These are phyloP conservation scores for Zygosaccharomyces bailii DNA, from an alignment of 805 yeast species.

Conservation along the genomic window DNA sequence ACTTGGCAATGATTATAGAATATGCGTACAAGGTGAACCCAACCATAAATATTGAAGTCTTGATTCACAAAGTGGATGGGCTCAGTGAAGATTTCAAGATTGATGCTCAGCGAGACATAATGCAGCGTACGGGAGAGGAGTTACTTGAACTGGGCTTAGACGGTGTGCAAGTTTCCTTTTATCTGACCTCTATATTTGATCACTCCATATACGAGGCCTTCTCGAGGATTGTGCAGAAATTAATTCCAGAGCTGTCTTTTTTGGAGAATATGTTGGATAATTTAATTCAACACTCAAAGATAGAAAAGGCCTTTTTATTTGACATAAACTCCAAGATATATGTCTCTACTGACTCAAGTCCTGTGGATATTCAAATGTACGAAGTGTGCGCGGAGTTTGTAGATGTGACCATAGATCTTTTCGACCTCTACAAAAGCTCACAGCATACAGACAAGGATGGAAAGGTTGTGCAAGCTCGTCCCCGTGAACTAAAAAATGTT, in stretches of 20 bases:
- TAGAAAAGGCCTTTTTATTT: conserved; percentile 89
- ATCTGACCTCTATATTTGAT: conserved; percentile 90
- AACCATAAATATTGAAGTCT: conserved; percentile 79
- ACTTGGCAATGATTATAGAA: conserved; percentile 81
- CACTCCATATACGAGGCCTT: conserved; percentile 95
- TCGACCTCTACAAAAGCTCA: conserved; percentile 54
- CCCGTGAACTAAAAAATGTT: conserved; percentile 55
- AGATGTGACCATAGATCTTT: conserved; percentile 87
- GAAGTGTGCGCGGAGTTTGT: conserved; percentile 97
- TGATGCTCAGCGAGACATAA: conserved; percentile 94
- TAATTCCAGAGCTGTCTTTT: conserved; percentile 83
- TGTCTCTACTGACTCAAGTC: conserved; percentile 93
- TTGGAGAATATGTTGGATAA: conserved; percentile 86
- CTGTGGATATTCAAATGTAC: conserved; percentile 91
- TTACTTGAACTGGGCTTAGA: conserved; percentile 83
- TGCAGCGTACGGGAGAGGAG: conserved; percentile 94
- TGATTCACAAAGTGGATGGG: conserved; percentile 95
- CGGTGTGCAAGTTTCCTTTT: conserved; percentile 87
- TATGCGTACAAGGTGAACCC: conserved; percentile 85
- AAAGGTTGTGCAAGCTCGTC: conserved; percentile 5
- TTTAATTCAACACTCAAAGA: conserved; percentile 80
- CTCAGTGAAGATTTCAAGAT: conserved; percentile 87
- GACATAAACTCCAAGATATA: conserved; percentile 91
- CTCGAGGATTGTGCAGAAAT: conserved; percentile 85
- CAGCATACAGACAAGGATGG: conserved; percentile 10